Conservation (phyloP, 2,329 filamentous ascomycete species). For the Byssoonygena ceratinophila region DNA sequence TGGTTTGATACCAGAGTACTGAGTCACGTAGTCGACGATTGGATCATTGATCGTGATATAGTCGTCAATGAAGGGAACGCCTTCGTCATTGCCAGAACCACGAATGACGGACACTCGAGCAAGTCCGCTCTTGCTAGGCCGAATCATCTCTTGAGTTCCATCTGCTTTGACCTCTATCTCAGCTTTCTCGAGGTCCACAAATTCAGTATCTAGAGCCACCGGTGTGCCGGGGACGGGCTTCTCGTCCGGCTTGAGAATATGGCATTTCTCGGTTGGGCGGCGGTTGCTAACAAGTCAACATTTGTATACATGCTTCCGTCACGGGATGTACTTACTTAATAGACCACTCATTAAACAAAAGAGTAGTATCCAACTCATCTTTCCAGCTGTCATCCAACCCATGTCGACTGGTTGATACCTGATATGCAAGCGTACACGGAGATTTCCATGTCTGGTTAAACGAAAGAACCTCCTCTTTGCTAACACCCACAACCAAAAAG, state of each 20-base stretch:
- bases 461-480: slow-evolving; percentile 70
- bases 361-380: slow-evolving; percentile 65
- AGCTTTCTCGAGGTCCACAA: slow-evolving; percentile 82
- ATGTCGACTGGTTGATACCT: slow-evolving; percentile 70
- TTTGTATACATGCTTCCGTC: not conserved
- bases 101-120: slow-evolving; percentile 88
- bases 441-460: slow-evolving; percentile 91
- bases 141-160: slow-evolving; percentile 80
- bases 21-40: slow-evolving; percentile 89
- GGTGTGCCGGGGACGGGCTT: slow-evolving; percentile 60
- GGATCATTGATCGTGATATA: slow-evolving; percentile 87
- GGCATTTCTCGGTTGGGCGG: slow-evolving; percentile 31
- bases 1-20: slow-evolving; percentile 80
- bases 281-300: slow-evolving; percentile 24
- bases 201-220: slow-evolving; percentile 89
- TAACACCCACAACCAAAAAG: slow-evolving; percentile 75
- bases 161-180: slow-evolving; percentile 96
- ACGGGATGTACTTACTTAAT: slow-evolving; percentile 33
- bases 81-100: slow-evolving; percentile 64
- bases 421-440: slow-evolving; percentile 77
- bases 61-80: slow-evolving; percentile 87
- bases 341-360: slow-evolving; percentile 66
- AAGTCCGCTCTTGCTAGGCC: slow-evolving; percentile 79
- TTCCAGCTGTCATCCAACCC: slow-evolving; percentile 80
- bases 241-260: slow-evolving; percentile 45